These are phyloP conservation scores for Microdochium trichocladiopsis DNA, from an alignment of 2,329 filamentous ascomycete species.

Conservation along the genomic window DNA sequence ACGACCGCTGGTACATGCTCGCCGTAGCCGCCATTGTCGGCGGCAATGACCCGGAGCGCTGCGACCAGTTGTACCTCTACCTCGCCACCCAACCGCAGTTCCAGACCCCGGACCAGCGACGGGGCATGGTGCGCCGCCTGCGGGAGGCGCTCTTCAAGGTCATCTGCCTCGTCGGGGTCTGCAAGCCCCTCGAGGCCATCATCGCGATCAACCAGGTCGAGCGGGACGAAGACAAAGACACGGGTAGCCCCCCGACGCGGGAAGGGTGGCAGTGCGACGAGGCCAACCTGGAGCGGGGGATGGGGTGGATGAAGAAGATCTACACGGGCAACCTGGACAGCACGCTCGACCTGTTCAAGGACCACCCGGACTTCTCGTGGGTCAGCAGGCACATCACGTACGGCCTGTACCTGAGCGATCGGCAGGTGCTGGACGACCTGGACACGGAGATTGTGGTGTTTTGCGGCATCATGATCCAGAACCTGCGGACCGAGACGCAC, in stretches of 20 bases:
- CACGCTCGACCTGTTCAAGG: conserved; percentile 25
- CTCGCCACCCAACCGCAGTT: conserved; percentile 41
- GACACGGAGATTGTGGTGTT: conserved; percentile 50
- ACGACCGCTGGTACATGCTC: conserved; percentile 14
- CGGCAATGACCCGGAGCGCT: conserved; percentile 42
- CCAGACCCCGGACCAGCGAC: conserved; percentile 31
- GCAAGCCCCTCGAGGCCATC: conserved; percentile 55
- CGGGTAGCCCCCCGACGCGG: conserved; percentile 33
- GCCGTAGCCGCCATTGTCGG: conserved; percentile 34
- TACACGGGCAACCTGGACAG: conserved; percentile 40
- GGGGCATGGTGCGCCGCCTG: conserved; percentile 40
- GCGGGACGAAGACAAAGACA: conserved; percentile 48
- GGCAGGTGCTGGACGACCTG: conserved; percentile 42
- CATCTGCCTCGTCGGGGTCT: conserved; percentile 52
- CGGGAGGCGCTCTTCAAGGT: conserved; percentile 54
- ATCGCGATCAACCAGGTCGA: conserved; percentile 46
- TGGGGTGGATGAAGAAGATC: conserved; percentile 48
- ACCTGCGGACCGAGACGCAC: conserved; percentile 40
- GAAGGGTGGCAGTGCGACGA: conserved; percentile 51
- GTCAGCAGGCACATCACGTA: conserved; percentile 49
- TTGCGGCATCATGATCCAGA: conserved; percentile 50
- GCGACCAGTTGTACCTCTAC: conserved; percentile 47
- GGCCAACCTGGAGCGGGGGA: conserved; percentile 43
- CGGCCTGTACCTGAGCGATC: conserved; percentile 49
- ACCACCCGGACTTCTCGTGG: conserved; percentile 36